Conservation (phyloP, 306 rosid genomes). For the Leucaena leucocephala region DNA sequence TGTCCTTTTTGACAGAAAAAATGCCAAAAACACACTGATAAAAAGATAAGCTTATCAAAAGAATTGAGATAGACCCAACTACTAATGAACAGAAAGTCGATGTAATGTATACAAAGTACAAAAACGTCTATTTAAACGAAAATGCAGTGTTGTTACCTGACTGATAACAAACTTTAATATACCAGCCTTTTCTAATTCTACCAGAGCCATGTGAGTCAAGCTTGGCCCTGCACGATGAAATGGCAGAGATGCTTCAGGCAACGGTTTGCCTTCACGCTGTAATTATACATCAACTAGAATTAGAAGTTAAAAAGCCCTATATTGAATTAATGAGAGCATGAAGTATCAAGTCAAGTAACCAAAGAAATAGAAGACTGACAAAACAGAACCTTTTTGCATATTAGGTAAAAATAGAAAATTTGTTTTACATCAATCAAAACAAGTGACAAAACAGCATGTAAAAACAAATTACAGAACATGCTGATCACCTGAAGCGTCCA, state of each 20-base stretch:
- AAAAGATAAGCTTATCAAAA: background rate
- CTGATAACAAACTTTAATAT: conserved; percentile 77
- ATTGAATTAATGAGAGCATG: conserved; percentile 25
- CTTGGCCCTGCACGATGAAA: conserved; percentile 95
- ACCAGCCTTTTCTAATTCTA: conserved; percentile 82
- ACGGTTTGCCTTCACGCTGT: conserved; percentile 94
- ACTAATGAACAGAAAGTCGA: background rate
- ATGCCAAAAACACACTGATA: background rate
- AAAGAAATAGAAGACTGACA: conserved; percentile 21
- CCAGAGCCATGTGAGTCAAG: conserved; percentile 95
- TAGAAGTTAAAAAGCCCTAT: conserved; percentile 25
- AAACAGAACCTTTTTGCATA: conserved; percentile 9
- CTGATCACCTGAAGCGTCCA: conserved; percentile 90
- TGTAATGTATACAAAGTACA: background rate
- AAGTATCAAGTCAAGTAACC: conserved; percentile 11
- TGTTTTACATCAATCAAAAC: background rate
- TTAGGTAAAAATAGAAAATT: background rate
- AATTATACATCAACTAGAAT: conserved; percentile 30
- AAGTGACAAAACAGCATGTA: background rate
- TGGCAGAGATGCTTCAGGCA: conserved; percentile 94
- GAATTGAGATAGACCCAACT: background rate
- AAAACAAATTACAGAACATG: background rate
- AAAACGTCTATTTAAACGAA: no score
- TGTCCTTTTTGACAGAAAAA: conserved; percentile 5
- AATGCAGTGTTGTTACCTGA: conserved; percentile 5